Conservation (phyloP, 345 rosid species). For the Luvunga scandens region DNA sequence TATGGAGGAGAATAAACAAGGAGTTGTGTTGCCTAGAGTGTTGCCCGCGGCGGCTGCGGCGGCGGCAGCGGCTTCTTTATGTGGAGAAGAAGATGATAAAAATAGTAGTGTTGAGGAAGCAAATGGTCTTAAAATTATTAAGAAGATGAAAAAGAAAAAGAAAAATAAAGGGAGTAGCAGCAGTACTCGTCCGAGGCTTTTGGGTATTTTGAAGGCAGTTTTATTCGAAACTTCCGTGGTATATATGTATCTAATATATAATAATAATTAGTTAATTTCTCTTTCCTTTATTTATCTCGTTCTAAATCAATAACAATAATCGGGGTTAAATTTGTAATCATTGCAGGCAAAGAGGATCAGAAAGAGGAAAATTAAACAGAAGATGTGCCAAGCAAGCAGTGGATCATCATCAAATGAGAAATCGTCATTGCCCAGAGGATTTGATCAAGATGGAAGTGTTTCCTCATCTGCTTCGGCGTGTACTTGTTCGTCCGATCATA, state of each 20-base stretch:
- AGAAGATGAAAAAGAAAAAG: background rate
- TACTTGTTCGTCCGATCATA: background rate
- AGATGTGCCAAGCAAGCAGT: background rate
- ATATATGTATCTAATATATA: too few relatives aligned
- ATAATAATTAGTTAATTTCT: conserved; percentile 12
- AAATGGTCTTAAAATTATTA: background rate
- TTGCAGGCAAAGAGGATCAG: conserved; percentile 35
- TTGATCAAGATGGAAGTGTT: background rate
- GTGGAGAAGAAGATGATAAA: background rate
- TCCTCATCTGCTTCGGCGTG: conserved; percentile 3
- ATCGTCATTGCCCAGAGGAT: background rate
- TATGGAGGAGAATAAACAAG: background rate
- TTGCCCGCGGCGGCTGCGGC: background rate
- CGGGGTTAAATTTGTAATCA: too few relatives aligned
- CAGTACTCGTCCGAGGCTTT: conserved; percentile 8
- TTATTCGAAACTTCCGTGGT: conserved; percentile 46
- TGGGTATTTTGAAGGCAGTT: conserved; percentile 31
- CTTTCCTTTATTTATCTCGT: background rate
- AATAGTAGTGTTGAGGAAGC: background rate
- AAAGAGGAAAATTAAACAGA: conserved; percentile 13
- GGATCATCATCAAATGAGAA: background rate
- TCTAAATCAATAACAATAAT: too few relatives aligned
- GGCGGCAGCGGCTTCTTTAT: background rate
- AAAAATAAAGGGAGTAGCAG: conserved; percentile 9
- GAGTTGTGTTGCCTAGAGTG: background rate